A percentile compares a stretch with the other conserved stretches of the same genome.
phyloP scores from a whole-genome alignment of 1,284 basidiomycete genomes.

The Apiotrichum akiyoshidainum region DNA sequence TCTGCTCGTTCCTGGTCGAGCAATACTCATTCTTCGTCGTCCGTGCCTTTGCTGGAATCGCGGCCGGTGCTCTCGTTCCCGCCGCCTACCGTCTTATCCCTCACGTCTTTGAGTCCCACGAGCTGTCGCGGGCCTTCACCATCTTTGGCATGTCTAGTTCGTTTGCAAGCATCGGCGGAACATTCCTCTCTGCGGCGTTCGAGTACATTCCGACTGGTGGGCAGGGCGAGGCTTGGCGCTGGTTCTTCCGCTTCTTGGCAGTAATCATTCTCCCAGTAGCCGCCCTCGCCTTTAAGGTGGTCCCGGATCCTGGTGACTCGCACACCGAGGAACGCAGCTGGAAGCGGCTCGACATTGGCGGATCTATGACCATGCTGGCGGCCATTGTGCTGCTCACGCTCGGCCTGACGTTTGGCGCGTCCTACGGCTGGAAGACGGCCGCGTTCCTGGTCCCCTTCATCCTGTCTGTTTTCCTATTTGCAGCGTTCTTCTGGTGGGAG shows the following conservation, averaged over 20 bases:
- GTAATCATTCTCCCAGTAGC: constrained; percentile 33
- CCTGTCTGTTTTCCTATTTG: constrained; percentile 37
- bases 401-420: constrained; percentile 44
- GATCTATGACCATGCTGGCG: constrained; percentile 33
- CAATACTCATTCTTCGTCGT: constrained; percentile 37
- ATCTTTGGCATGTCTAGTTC: constrained; percentile 47
- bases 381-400: constrained; percentile 44
- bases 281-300: constrained; percentile 17
- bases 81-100: constrained; percentile 45
- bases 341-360: constrained; percentile 41
- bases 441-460: constrained; percentile 48
- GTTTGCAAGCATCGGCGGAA: constrained; percentile 39
- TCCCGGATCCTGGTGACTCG: constrained; percentile 30
- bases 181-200: constrained; percentile 42
- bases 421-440: constrained; percentile 40
- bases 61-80: constrained; percentile 35
- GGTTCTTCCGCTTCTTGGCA: constrained; percentile 37
- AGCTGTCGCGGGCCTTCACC: constrained; percentile 40
- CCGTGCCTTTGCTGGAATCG: constrained; percentile 36
- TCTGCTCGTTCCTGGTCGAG: constrained; percentile 37
- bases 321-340: constrained; percentile 18
- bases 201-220: constrained; percentile 44
- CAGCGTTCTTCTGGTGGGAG: constrained; percentile 39
- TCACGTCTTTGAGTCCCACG: constrained; percentile 34
- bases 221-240: constrained; percentile 42